Percentiles rank a stretch among this genome's conserved stretches.
Conservation (phyloP, 129 eudicot genomes). For the Artemisia argyi region DNA sequence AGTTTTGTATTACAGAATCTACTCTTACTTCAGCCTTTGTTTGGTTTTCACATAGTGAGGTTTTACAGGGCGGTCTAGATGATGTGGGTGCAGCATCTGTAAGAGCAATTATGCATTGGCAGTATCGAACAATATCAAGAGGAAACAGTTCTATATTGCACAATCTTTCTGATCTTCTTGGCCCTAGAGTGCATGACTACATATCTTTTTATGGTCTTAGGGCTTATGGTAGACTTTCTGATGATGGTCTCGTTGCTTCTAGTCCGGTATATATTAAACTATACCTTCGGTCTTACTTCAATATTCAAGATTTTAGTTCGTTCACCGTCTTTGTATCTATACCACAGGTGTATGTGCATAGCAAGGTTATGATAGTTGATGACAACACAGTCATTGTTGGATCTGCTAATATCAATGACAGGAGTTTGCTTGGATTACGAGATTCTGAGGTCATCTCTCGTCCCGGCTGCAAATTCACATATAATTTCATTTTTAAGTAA, state of each 20-base stretch:
- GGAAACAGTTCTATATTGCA: conserved; percentile 83
- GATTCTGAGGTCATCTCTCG: conserved; percentile 79
- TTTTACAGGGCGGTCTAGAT: conserved; percentile 87
- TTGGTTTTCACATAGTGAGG: conserved; percentile 21
- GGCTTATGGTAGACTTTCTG: conserved; percentile 82
- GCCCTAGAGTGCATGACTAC: conserved; percentile 77
- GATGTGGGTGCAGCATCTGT: conserved; percentile 99
- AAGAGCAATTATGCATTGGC: conserved; percentile 99
- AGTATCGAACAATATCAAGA: conserved; percentile 90
- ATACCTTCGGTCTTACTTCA: neutral
- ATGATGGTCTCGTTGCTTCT: conserved; percentile 80
- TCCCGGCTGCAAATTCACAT: conserved; percentile 6
- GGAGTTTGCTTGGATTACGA: conserved; percentile 97
- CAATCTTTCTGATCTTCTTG: conserved; percentile 75
- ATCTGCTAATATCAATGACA: conserved; percentile 91
- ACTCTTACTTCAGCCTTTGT: conserved; percentile 3
- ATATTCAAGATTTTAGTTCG: neutral
- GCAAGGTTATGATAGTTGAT: conserved; percentile 96
- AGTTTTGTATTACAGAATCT: neutral
- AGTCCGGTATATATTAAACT: conserved; percentile 63
- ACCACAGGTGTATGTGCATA: conserved; percentile 85
- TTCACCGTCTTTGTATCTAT: neutral
- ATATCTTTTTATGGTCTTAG: conserved; percentile 94
- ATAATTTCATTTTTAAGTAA: neutral
- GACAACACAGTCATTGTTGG: conserved; percentile 81